Evolutionary conservation across 306 rosid species (phyloP).

Genomic region (Medicago ruthenica): DNA sequence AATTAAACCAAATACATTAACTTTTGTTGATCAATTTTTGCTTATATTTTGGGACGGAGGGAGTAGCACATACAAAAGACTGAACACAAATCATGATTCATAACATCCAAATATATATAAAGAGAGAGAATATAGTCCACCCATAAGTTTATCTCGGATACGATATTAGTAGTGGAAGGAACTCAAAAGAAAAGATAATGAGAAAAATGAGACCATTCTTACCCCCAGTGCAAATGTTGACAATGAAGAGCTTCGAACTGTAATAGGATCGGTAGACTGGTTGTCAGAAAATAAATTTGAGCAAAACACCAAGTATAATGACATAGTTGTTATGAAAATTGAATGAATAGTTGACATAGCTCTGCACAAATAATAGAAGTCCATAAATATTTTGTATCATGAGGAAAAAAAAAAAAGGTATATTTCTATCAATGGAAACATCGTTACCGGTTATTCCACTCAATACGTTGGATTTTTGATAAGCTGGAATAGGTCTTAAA

Average conservation of each 20-base stretch:
- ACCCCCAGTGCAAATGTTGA: constrained; percentile 81
- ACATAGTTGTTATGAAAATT: constrained; percentile 69
- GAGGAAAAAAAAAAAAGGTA: not conserved
- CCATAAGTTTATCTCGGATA: constrained; percentile 6
- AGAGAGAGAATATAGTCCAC: not conserved
- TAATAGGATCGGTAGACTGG: constrained; percentile 50
- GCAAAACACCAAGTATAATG: constrained; percentile 79
- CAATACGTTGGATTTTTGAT: constrained; percentile 66
- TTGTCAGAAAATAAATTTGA: constrained; percentile 71
- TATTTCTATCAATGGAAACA: constrained; percentile 24
- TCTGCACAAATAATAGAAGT: constrained; percentile 53
- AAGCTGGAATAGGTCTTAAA: constrained; percentile 79
- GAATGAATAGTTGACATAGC: constrained; percentile 86
- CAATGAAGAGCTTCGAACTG: constrained; percentile 61
- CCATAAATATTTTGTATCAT: constrained; percentile 19
- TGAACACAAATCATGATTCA: not conserved
- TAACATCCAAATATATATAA: not conserved
- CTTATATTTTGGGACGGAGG: too few relatives aligned
- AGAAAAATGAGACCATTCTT: constrained; percentile 38
- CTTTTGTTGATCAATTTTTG: too few relatives aligned
- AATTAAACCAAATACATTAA: too few relatives aligned
- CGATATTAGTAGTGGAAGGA: constrained; percentile 17
- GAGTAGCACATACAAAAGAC: not conserved
- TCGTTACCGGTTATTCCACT: constrained; percentile 87
- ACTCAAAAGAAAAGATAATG: not conserved